Conservation (phyloP, 371 early-diverging fungal species). For the Apophysomyces ossiformis region DNA sequence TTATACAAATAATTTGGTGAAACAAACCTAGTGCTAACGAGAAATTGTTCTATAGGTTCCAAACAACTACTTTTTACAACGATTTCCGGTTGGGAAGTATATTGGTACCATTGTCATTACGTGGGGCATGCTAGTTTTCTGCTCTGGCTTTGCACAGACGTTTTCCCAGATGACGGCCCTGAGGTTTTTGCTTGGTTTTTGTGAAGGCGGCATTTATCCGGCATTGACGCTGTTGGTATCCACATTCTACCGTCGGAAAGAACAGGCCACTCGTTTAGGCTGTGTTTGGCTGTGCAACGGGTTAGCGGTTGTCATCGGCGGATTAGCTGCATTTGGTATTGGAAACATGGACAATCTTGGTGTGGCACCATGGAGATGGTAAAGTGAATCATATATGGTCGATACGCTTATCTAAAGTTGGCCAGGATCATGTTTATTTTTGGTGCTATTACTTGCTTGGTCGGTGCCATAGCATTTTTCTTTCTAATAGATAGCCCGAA, state of each 20-base stretch:
- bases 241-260: constrained; percentile 29
- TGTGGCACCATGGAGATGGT: constrained; percentile 57
- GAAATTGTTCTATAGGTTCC: constrained; percentile 29
- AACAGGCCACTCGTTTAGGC: constrained; percentile 28
- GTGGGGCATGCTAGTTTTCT: constrained; percentile 42
- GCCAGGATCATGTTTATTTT: constrained; percentile 34
- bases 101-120: constrained; percentile 36
- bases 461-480: constrained; percentile 33
- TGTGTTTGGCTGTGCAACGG: constrained; percentile 30
- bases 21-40: too few species aligned
- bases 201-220: constrained; percentile 36
- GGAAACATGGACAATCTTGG: constrained; percentile 45
- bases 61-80: constrained; percentile 47
- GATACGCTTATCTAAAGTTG: background rate
- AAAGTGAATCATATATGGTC: constrained; percentile 9
- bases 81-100: constrained; percentile 35
- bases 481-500: constrained; percentile 47
- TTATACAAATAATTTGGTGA: too few species aligned
- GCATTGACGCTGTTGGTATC: constrained; percentile 27
- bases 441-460: constrained; percentile 24
- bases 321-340: constrained; percentile 60
- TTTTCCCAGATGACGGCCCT: constrained; percentile 43
- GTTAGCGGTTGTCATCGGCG: constrained; percentile 57
- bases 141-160: constrained; percentile 27
- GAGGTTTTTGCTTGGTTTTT: constrained; percentile 39